Percentiles rank a stretch among this genome's conserved stretches.
These are phyloP conservation scores for Aspergillus diversus DNA, from an alignment of 495 filamentous ascomycete species.

Conservation along the genomic window DNA sequence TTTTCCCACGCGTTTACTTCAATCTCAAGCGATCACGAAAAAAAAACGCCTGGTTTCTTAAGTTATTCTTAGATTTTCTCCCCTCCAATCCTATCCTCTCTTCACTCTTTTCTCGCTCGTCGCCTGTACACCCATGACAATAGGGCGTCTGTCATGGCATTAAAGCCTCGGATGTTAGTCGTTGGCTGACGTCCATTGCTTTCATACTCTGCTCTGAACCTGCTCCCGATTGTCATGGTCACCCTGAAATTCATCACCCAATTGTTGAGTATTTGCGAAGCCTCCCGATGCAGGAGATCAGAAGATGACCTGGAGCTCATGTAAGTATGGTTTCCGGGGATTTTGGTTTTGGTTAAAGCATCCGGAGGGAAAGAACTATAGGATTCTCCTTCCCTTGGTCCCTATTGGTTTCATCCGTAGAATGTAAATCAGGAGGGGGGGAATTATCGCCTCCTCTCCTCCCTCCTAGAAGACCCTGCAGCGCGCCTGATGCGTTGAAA, in stretches of 20 bases:
- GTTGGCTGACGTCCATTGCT: neutral
- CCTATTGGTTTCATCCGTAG: neutral
- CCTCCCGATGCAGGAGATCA: constrained; percentile 13
- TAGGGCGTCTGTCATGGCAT: neutral
- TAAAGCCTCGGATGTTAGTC: constrained; percentile 14
- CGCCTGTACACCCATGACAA: constrained; percentile 8
- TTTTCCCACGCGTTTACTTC: constrained; percentile 10
- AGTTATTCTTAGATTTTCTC: neutral
- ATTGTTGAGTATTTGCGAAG: constrained; percentile 6
- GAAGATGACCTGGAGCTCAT: constrained; percentile 9
- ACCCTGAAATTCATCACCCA: constrained; percentile 12
- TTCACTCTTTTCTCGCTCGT: neutral
- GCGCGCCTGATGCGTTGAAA: constrained; percentile 23
- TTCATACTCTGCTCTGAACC: constrained; percentile 12
- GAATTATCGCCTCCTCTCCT: neutral
- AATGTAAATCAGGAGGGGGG: neutral
- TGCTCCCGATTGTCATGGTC: constrained; percentile 6
- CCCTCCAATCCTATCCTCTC: neutral
- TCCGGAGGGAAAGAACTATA: neutral
- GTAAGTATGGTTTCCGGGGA: constrained; percentile 7
- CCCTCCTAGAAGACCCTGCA: constrained; percentile 25
- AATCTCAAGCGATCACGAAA: neutral
- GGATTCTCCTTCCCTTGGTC: neutral
- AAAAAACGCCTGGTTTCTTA: constrained; percentile 6
- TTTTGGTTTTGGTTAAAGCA: constrained; percentile 9